A percentile compares a stretch with the other conserved stretches of the same genome.
phyloP scores from a whole-genome alignment of 257 asterid genomes.

The Ocimum tenuiflorum region DNA sequence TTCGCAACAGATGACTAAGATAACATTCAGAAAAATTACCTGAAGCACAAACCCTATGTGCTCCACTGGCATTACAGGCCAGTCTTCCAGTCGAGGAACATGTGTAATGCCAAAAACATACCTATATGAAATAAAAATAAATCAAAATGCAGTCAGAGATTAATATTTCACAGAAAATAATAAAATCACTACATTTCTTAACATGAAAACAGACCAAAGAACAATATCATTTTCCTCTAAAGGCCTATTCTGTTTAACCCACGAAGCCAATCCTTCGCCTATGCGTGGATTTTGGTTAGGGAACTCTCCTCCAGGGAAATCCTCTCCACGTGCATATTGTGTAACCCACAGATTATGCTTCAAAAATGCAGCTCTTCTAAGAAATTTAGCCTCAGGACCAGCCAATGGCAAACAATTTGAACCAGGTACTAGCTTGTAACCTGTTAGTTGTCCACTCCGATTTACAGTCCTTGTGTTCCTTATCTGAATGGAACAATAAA shows the following conservation, averaged over 20 bases:
- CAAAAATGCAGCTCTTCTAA: constrained; percentile 90
- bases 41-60: constrained; percentile 87
- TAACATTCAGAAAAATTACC: constrained; percentile 32
- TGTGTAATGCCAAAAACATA: constrained; percentile 92
- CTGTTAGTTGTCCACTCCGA: constrained; percentile 82
- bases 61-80: constrained; percentile 99
- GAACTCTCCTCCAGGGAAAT: constrained; percentile 96
- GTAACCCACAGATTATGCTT: constrained; percentile 97
- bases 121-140: constrained; percentile 36
- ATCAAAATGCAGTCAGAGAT: constrained; percentile 2
- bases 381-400: constrained; percentile 83
- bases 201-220: constrained; percentile 58
- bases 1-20: neutral
- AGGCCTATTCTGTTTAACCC: constrained; percentile 82
- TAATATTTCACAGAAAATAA: neutral
- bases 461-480: constrained; percentile 87
- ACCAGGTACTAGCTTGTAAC: constrained; percentile 90
- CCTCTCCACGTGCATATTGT: constrained; percentile 77
- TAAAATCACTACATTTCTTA: neutral
- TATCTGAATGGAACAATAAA: constrained; percentile 35
- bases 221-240: constrained; percentile 83
- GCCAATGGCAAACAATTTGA: constrained; percentile 87
- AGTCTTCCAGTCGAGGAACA: constrained; percentile 93
- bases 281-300: constrained; percentile 97
- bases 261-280: constrained; percentile 91